Percentiles rank a stretch among this genome's conserved stretches.
Evolutionary conservation across 768 basidiomycete genomes (phyloP).

Genomic region (Chalciporus pseudorubinellus): DNA sequence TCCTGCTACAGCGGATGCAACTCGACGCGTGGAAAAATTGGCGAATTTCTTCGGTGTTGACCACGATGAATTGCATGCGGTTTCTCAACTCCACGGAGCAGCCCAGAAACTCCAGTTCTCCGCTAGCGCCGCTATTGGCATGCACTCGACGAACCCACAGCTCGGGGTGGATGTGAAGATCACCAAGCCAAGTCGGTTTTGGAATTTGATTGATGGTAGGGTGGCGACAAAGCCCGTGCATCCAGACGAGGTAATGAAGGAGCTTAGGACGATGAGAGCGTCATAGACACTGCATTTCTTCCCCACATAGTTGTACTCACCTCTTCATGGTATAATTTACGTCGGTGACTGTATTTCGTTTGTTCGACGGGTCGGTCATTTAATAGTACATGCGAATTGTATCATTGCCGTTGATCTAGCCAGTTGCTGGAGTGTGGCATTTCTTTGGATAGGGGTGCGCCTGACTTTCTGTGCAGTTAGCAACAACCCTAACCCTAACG

Average conservation of each 20-base stretch:
- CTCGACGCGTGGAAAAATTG: constrained; percentile 16
- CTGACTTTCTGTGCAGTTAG: too few species aligned
- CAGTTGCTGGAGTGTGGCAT: too few species aligned
- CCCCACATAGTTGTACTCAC: background rate
- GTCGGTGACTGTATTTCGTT: background rate
- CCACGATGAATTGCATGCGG: constrained; percentile 3
- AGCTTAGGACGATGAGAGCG: constrained; percentile 43
- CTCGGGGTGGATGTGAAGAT: constrained; percentile 40
- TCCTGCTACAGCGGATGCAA: constrained; percentile 3
- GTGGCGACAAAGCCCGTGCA: constrained; percentile 33
- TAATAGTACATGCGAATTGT: background rate
- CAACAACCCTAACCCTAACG: constrained; percentile 6
- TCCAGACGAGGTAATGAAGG: constrained; percentile 42
- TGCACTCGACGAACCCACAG: constrained; percentile 1
- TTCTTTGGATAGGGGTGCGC: too few species aligned
- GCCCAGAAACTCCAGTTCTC: background rate
- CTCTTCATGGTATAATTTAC: background rate
- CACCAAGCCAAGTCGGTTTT: constrained; percentile 37
- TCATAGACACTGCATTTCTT: constrained; percentile 5
- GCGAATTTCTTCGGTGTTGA: constrained; percentile 16
- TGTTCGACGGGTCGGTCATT: background rate
- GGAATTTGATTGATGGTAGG: constrained; percentile 35
- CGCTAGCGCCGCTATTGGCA: background rate
- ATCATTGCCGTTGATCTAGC: too few species aligned
- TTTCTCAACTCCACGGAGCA: background rate